Percentiles rank a stretch among this genome's conserved stretches.
These are phyloP conservation scores for Phaeosphaeria sp. DNA, from an alignment of 2,329 filamentous ascomycete genomes.

Conservation along the genomic window DNA sequence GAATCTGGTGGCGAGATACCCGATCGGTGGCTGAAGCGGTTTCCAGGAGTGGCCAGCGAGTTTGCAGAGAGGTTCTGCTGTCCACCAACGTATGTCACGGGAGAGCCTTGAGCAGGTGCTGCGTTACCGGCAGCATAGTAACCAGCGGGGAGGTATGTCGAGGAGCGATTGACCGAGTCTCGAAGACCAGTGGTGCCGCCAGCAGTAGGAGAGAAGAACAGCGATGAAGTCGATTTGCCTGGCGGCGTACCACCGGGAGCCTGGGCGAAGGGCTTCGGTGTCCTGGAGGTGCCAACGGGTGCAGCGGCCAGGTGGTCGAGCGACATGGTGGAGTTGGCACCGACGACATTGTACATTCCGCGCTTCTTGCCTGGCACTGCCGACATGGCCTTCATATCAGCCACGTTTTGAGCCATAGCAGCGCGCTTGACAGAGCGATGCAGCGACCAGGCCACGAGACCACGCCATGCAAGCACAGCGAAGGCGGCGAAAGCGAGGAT, in stretches of 20 bases:
- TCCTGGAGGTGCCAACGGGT: constrained; percentile 40
- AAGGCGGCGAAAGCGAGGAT: constrained; percentile 83
- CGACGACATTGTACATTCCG: constrained; percentile 52
- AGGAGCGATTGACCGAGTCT: constrained; percentile 66
- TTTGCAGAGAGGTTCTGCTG: constrained; percentile 40
- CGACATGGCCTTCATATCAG: constrained; percentile 72
- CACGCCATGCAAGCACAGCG: constrained; percentile 86
- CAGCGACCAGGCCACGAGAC: constrained; percentile 84
- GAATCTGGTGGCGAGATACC: constrained; percentile 44
- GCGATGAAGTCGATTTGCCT: constrained; percentile 54
- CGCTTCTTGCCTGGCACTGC: constrained; percentile 46
- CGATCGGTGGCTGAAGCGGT: constrained; percentile 43
- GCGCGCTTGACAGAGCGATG: constrained; percentile 90
- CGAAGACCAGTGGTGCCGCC: constrained; percentile 59
- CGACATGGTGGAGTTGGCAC: constrained; percentile 61
- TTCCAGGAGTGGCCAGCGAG: constrained; percentile 36
- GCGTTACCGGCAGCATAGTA: constrained; percentile 80
- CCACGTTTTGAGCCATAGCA: constrained; percentile 73
- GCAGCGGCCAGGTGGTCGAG: constrained; percentile 57
- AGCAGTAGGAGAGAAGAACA: constrained; percentile 97
- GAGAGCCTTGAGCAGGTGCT: constrained; percentile 50
- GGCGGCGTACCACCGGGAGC: constrained; percentile 30
- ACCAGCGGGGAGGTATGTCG: constrained; percentile 84
- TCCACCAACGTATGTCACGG: constrained; percentile 53
- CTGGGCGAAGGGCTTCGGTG: constrained; percentile 39